Percentiles rank a stretch among this genome's conserved stretches.
These are phyloP conservation scores for Blastomyces parvus DNA, from an alignment of 2,329 filamentous ascomycete genomes.

Conservation along the genomic window DNA sequence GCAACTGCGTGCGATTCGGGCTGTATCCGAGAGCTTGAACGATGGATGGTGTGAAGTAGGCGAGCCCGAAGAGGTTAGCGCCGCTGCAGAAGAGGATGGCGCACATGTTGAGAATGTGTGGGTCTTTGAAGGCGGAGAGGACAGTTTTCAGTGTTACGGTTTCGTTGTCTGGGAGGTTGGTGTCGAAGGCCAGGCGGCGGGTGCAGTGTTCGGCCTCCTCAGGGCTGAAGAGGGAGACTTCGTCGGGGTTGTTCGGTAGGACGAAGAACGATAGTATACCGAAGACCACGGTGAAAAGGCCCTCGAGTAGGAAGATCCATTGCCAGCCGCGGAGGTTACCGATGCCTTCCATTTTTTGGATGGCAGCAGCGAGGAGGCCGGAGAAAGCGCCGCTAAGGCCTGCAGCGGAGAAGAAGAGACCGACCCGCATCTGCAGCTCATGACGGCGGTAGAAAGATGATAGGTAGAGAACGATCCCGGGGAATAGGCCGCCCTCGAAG, in stretches of 20 bases:
- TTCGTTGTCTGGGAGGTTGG: constrained; percentile 20
- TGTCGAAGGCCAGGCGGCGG: constrained; percentile 22
- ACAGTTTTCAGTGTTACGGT: constrained; percentile 19
- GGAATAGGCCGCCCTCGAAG: constrained; percentile 56
- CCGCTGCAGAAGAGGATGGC: constrained; percentile 12
- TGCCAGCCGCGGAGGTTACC: constrained; percentile 35
- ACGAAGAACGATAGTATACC: constrained; percentile 35
- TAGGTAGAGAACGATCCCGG: constrained; percentile 45
- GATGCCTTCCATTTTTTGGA: constrained; percentile 35
- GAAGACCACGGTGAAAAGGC: constrained; percentile 35
- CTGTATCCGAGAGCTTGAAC: constrained; percentile 33
- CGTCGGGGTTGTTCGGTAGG: constrained; percentile 37
- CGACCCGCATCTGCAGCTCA: constrained; percentile 7
- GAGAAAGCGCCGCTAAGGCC: constrained; percentile 32
- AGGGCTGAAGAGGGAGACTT: constrained; percentile 32
- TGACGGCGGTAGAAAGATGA: constrained; percentile 9
- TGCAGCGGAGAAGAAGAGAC: constrained; percentile 9
- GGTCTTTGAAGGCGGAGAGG: constrained; percentile 34
- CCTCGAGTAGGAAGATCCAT: constrained; percentile 43
- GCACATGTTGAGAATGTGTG: constrained; percentile 18
- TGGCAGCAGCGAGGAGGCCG: constrained; percentile 40
- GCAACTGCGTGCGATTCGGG: constrained; percentile 30
- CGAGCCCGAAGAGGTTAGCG: constrained; percentile 30
- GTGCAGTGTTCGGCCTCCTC: constrained; percentile 31
- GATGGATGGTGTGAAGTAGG: constrained; percentile 32